Conservation (phyloP, 2,329 filamentous ascomycete species). For the Ilyonectria sp. region DNA sequence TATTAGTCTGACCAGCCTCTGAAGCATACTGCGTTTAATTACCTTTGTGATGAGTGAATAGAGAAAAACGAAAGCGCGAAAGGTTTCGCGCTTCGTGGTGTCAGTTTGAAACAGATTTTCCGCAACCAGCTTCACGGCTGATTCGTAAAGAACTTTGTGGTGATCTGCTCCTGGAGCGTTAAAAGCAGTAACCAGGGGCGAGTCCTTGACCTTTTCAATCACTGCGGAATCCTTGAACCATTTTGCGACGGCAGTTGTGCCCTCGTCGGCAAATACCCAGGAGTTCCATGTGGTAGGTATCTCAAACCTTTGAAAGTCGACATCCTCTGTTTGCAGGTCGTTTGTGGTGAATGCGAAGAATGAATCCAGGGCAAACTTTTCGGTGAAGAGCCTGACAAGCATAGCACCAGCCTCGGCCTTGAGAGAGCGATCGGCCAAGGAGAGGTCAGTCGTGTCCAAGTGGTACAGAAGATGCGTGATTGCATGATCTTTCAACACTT, state of each 20-base stretch:
- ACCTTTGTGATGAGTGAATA: conserved; percentile 6
- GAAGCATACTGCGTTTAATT: not conserved
- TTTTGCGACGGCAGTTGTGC: conserved; percentile 4
- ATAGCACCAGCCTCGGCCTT: conserved; percentile 23
- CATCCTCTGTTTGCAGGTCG: not conserved
- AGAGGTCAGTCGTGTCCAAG: conserved; percentile 21
- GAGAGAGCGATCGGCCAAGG: conserved; percentile 22
- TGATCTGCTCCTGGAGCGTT: not conserved
- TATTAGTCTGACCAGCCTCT: not conserved
- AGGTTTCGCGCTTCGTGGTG: not conserved
- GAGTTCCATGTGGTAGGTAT: not conserved
- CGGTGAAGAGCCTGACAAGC: conserved; percentile 30
- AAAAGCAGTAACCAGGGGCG: conserved; percentile 14
- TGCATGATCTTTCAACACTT: not conserved
- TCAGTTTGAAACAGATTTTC: conserved; percentile 9
- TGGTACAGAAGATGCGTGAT: not conserved
- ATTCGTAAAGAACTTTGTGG: not conserved
- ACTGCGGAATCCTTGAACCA: conserved; percentile 35
- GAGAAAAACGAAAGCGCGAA: conserved; percentile 3
- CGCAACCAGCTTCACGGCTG: not conserved
- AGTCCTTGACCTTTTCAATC: conserved; percentile 26
- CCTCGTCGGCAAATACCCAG: conserved; percentile 11
- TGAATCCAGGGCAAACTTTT: conserved; percentile 17
- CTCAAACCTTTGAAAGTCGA: not conserved
- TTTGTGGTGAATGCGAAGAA: conserved; percentile 1